Conservation (phyloP, 768 basidiomycete genomes). For the Pleurotus giganteus region DNA sequence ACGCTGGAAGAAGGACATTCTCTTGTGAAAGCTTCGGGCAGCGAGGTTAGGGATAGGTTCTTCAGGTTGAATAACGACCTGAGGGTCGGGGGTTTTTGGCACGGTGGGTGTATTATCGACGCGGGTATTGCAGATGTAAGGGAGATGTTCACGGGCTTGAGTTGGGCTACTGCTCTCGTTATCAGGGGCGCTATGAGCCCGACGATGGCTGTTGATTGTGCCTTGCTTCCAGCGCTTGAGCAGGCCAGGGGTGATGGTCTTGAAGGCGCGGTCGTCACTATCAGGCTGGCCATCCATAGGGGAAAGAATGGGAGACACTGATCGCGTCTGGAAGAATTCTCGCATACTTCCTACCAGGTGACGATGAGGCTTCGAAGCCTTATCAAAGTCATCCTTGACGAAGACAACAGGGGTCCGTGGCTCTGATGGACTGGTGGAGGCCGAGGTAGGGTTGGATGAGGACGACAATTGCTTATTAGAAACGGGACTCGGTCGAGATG, state of each 20-base stretch:
- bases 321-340: slow-evolving; percentile 53
- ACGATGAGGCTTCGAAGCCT: slow-evolving; percentile 29
- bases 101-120: background rate
- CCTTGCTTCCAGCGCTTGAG: slow-evolving; percentile 50
- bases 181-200: slow-evolving; percentile 53
- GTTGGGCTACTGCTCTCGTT: slow-evolving; percentile 21
- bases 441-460: slow-evolving; percentile 13
- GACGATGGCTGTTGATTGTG: slow-evolving; percentile 39
- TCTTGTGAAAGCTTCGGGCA: slow-evolving; percentile 23
- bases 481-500: slow-evolving; percentile 17
- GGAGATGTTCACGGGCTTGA: slow-evolving; percentile 1
- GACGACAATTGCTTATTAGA: background rate
- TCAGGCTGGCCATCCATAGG: slow-evolving; percentile 7
- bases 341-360: slow-evolving; percentile 65
- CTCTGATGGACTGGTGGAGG: slow-evolving; percentile 13
- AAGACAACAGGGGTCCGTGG: slow-evolving; percentile 13
- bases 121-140: background rate
- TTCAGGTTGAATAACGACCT: background rate
- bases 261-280: slow-evolving; percentile 13
- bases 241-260: slow-evolving; percentile 27
- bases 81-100: background rate
- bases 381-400: slow-evolving; percentile 14
- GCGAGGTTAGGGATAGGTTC: slow-evolving; percentile 11
- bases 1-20: slow-evolving; percentile 33
- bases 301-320: slow-evolving; percentile 35